Conservation (phyloP, 495 filamentous ascomycete species). For the Choiromyces venosus region DNA sequence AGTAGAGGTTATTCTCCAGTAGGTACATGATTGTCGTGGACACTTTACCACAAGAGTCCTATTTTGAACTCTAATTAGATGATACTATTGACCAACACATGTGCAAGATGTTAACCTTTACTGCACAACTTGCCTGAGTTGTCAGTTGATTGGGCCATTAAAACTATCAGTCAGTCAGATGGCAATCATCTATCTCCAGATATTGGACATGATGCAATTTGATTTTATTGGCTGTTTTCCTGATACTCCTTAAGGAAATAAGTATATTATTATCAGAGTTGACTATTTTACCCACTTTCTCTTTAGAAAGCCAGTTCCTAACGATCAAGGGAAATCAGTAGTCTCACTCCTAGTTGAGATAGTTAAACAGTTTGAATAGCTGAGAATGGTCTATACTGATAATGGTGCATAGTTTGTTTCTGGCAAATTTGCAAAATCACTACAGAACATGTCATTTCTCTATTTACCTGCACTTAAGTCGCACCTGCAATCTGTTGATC, state of each 20-base stretch:
- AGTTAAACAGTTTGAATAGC: background rate
- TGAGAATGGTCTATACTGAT: slow-evolving; percentile 1
- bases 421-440: no score
- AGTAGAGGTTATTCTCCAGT: background rate
- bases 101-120: background rate
- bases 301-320: background rate
- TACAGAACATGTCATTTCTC: no score
- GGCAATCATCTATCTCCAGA: background rate
- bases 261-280: slow-evolving; percentile 8
- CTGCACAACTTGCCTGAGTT: background rate
- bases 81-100: background rate
- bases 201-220: background rate
- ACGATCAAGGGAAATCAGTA: background rate
- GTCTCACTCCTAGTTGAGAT: background rate
- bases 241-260: background rate
- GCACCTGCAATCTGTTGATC: no score
- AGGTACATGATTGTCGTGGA: background rate
- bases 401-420: slow-evolving; percentile 10
- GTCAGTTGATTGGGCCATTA: background rate
- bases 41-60: background rate
- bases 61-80: background rate
- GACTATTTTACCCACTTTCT: slow-evolving; percentile 20
- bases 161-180: background rate
- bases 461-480: background rate
- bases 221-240: background rate